phyloP scores from a whole-genome alignment of 2,329 filamentous ascomycete species.

The Penicillium sclerotiorum region DNA sequence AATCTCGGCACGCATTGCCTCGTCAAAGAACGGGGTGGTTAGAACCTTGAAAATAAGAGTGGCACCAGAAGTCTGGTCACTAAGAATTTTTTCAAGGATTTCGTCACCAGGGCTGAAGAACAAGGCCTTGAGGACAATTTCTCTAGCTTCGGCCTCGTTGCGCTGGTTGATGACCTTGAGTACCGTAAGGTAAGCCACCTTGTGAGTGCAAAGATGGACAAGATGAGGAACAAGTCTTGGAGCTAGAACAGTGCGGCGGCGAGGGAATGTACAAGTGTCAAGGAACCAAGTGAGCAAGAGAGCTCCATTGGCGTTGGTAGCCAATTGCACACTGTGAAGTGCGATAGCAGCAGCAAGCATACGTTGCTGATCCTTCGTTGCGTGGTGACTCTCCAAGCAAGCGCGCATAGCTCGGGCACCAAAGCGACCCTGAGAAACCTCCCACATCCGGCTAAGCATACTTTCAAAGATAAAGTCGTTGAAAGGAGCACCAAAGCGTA shows the following conservation, averaged over 20 bases:
- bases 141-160: conserved; percentile 86
- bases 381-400: conserved; percentile 92
- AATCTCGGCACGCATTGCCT: conserved; percentile 82
- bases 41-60: conserved; percentile 98
- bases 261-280: conserved; percentile 94
- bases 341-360: conserved; percentile 93
- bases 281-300: conserved; percentile 95
- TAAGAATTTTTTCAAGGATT: conserved; percentile 84
- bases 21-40: conserved; percentile 96
- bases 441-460: conserved; percentile 93
- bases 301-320: conserved; percentile 94
- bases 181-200: conserved; percentile 95
- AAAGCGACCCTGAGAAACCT: conserved; percentile 88
- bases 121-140: conserved; percentile 83
- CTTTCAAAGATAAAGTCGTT: conserved; percentile 98
- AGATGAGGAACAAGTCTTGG: conserved; percentile 90
- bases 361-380: conserved; percentile 91
- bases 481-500: conserved; percentile 85
- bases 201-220: conserved; percentile 95
- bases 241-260: conserved; percentile 85
- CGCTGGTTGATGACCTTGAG: conserved; percentile 99
- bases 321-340: conserved; percentile 93
- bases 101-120: conserved; percentile 91
- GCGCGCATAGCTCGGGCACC: conserved; percentile 95
- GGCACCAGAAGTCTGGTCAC: conserved; percentile 87